phyloP scores from a whole-genome alignment of 768 basidiomycete genomes.

The Auriscalpium orientale region DNA sequence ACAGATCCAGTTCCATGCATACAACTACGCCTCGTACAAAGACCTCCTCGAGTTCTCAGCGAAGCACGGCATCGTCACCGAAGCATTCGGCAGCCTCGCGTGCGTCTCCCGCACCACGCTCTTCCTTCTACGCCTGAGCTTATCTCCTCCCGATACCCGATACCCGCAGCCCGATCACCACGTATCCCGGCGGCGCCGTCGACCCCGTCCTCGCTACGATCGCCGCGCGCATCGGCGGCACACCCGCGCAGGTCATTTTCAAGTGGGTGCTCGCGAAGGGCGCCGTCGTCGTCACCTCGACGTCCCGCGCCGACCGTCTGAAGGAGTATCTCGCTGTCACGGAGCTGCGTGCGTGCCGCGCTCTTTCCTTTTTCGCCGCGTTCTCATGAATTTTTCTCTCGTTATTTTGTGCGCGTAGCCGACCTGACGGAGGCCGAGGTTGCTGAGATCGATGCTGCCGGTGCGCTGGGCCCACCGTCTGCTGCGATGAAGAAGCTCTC shows the following conservation, averaged over 20 bases:
- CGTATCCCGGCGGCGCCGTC: conserved; percentile 54
- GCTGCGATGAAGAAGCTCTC: too few species aligned
- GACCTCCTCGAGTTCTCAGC: conserved; percentile 46
- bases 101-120: conserved; percentile 25
- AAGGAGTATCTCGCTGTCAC: too few species aligned
- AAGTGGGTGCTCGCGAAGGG: conserved; percentile 64
- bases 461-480: too few species aligned
- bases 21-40: conserved; percentile 54
- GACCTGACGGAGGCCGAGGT: too few species aligned
- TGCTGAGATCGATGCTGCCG: too few species aligned
- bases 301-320: too few species aligned
- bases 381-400: too few species aligned
- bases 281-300: conserved; percentile 39
- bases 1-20: conserved; percentile 66
- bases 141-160: too few species aligned
- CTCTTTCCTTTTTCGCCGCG: too few species aligned
- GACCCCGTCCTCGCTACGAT: conserved; percentile 47
- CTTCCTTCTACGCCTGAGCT: neutral
- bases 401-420: too few species aligned
- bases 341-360: too few species aligned
- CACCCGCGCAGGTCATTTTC: conserved; percentile 57
- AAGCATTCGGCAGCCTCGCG: conserved; percentile 59
- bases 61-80: conserved; percentile 51
- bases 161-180: conserved; percentile 43
- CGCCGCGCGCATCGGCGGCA: conserved; percentile 44